These are phyloP conservation scores for Trichoderma afroharzianum DNA, from an alignment of 2,329 filamentous ascomycete species.

Conservation along the genomic window DNA sequence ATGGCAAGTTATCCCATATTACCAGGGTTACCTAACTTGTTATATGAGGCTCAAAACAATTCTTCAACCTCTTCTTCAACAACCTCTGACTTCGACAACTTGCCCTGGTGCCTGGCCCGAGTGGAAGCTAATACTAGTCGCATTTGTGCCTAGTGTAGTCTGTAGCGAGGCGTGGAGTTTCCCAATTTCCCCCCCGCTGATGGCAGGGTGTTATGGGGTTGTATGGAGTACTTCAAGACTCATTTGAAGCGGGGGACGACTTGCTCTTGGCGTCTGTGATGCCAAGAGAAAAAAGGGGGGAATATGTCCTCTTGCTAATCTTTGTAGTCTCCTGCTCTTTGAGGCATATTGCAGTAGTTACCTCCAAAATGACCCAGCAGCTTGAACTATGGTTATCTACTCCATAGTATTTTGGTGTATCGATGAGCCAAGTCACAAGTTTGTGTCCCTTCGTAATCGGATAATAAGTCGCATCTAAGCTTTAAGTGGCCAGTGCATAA, in stretches of 20 bases:
- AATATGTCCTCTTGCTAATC: not conserved
- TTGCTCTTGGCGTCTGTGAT: not conserved
- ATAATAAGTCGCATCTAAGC: not conserved
- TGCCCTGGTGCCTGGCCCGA: not conserved
- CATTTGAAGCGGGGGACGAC: not conserved
- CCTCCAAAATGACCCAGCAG: not conserved
- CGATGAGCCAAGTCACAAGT: not conserved
- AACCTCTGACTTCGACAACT: not conserved
- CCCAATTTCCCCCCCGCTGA: not conserved
- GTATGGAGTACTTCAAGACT: not conserved
- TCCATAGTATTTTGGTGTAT: not conserved
- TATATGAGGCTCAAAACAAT: not conserved
- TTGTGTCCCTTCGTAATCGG: not conserved
- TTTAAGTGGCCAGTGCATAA: not conserved
- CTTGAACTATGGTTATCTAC: not conserved
- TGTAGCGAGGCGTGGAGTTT: not conserved
- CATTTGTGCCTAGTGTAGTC: not conserved
- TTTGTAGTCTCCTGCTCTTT: not conserved
- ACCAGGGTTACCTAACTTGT: not conserved
- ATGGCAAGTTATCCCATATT: not conserved
- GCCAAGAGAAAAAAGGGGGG: not conserved
- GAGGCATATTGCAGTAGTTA: not conserved
- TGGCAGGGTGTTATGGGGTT: not conserved
- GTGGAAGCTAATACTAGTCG: not conserved
- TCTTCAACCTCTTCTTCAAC: not conserved